Evolutionary conservation across 2,329 filamentous ascomycete genomes (phyloP), one percentile per base, ranked within the genome.

Genomic region (Lecanicillium sp.): DNA sequence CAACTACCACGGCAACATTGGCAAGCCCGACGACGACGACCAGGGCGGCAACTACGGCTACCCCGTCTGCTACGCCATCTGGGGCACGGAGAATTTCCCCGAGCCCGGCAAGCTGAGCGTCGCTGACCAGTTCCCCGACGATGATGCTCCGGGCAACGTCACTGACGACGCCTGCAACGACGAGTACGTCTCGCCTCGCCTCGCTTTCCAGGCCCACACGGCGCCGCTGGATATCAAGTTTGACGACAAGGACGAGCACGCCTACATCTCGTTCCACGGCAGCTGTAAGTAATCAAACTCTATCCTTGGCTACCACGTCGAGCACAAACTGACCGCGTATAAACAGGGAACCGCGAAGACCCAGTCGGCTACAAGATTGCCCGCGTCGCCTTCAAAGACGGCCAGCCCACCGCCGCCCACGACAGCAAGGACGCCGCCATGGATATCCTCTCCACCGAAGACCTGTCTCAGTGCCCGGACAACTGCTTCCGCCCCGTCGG

Each of bases 151-250:
- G 40, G 49, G 40, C 41, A 39, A 43, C 30, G 48, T 68, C 37
- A 68, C 64, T 22, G 71, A 75, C 53, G 53, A 58, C 5, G 51
- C 57, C 10, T 77, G 71, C 50, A 60, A 60, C 3, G 43, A 53
- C 9, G 53, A 68, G 18, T 67, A 62, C 17, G 55, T 68, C 14
- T 46, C 67, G 4, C 72, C 84, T 45, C 44, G 75, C 2, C 61
- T 87, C 19, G 75, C 74, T 5, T 73, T 74, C 49, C 61, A 63
- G 36, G 74, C 83, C 2, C 84, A 88, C 52, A 80, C 72, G 53
- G 82, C 84, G 0, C 84, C 84, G 1, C 63, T 87, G 1, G 81
- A 86, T 46, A 74, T 87, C 51, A 76, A 77, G 44, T 88, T 88
- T 62, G 68, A 74, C 45, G 51, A 64, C 1, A 59, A 68, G 29